phyloP scores from a whole-genome alignment of 2,329 filamentous ascomycete species.

The Cryphonectria japonica region DNA sequence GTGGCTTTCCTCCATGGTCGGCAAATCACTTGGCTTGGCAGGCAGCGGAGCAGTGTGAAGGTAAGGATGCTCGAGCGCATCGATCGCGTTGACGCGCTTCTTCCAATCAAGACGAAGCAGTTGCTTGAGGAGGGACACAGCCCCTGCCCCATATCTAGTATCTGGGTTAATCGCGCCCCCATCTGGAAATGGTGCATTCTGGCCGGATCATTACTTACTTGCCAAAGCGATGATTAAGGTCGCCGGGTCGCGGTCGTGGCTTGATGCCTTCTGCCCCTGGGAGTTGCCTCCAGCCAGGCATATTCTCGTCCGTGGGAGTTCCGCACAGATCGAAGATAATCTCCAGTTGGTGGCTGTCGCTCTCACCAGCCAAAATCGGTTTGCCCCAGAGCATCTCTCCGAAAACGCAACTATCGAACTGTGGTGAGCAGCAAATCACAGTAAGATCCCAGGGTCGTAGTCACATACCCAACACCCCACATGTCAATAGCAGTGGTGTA shows the following conservation, averaged over 20 bases:
- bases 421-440: slow-evolving; percentile 31
- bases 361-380: slow-evolving; percentile 88
- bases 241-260: slow-evolving; percentile 64
- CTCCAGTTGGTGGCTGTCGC: slow-evolving; percentile 85
- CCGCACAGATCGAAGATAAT: slow-evolving; percentile 94
- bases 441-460: too few species aligned
- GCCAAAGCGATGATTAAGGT: slow-evolving; percentile 74
- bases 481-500: slow-evolving; percentile 99
- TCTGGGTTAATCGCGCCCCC: slow-evolving; percentile 13
- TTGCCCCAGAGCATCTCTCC: slow-evolving; percentile 96
- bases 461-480: slow-evolving; percentile 89
- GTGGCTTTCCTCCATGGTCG: slow-evolving; percentile 90
- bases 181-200: neutral
- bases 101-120: slow-evolving; percentile 89
- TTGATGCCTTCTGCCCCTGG: slow-evolving; percentile 79
- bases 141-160: slow-evolving; percentile 65
- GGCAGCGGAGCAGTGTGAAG: slow-evolving; percentile 81
- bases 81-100: slow-evolving; percentile 86
- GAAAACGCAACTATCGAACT: slow-evolving; percentile 77
- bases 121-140: slow-evolving; percentile 79
- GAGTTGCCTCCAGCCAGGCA: slow-evolving; percentile 87
- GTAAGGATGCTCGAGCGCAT: slow-evolving; percentile 90
- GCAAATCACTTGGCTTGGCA: slow-evolving; percentile 83
- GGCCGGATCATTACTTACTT: slow-evolving; percentile 50
- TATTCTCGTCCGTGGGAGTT: slow-evolving; percentile 83